Base-by-base conservation (phyloP, 2,329 filamentous ascomycete species). In the Aspergillus bombycis region DNA sequence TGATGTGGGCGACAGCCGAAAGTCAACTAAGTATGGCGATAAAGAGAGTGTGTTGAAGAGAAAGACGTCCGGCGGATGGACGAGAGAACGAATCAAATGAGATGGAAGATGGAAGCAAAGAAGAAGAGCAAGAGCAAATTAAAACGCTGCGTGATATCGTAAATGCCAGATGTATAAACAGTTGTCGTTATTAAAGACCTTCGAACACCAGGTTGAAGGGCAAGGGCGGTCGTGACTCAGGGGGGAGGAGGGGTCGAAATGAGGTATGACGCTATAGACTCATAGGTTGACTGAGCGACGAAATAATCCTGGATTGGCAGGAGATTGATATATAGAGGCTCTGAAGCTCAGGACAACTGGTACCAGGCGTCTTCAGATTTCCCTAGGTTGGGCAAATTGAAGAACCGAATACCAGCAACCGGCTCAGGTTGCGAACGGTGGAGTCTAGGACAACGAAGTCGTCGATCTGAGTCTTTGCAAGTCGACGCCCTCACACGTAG, bases 101-200 rank as follows among this genome's bases (percentile, higher is more conserved):
- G 58, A 53, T 50, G 52, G 19, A 61, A 46, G 32, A 54, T 30
- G 36, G 65, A 64, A 63, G 56, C 46, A 57, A 65, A 55, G 60
- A 46, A 62, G 64, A 62, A 62, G 59, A 60, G 58, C 48, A 61
- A 57, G 52, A 50, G 45, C 38, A 58, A 62, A 61, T 45, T 60
- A 61, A 68, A 75, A 69, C 76, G 76, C 76, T 78, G 75, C 76
- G 76, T 78, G 70, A 78, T 70, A 77, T 78, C 76, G 76, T 78
- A 71, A 78, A 71, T 68, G 70, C 68, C 67, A 64, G 62, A 72
- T 67, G 69, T 73, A 72, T 72, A 67, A 67, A 70, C 56, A 69
- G 65, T 65, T 62, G 59, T 67, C 67, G 69, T 69, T 57, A 70
- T 54, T 63, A 68, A 63, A 64, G 19, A 65, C 75, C 75, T 75